These are phyloP conservation scores for Hypholoma sublateritium DNA, from an alignment of 768 basidiomycete species.

Conservation along the genomic window DNA sequence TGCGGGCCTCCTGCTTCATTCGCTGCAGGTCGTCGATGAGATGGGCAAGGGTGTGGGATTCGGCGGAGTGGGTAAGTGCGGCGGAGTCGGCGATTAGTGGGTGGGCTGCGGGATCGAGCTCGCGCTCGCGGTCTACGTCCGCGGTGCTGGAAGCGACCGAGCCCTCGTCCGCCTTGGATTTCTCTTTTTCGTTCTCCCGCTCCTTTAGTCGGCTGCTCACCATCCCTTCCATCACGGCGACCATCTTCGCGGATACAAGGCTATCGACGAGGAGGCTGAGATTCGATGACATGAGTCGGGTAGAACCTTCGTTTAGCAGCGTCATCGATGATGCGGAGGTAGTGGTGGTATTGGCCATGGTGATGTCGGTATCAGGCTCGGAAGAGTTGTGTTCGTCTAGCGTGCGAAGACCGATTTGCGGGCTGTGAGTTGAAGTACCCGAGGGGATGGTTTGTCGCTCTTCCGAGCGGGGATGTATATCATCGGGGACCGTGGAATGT, in stretches of 20 bases:
- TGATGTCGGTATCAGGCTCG: conserved; percentile 17
- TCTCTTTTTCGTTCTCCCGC: conserved; percentile 1
- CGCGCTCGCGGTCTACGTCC: not conserved
- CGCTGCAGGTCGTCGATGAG: conserved; percentile 21
- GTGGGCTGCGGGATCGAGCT: not conserved
- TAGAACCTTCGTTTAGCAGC: not conserved
- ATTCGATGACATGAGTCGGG: conserved; percentile 12
- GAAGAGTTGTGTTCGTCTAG: conserved; percentile 7
- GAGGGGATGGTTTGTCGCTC: not conserved
- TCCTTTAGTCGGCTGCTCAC: conserved; percentile 4
- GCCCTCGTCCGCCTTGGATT: conserved; percentile 3
- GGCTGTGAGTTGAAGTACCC: not conserved
- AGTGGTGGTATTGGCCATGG: not conserved
- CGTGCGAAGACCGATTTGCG: not conserved
- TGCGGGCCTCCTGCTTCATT: conserved; percentile 17
- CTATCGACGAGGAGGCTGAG: conserved; percentile 20
- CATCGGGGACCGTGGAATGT: too few relatives aligned
- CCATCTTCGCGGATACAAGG: conserved; percentile 21
- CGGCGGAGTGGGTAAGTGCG: not conserved
- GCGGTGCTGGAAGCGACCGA: not conserved
- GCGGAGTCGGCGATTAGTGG: not conserved
- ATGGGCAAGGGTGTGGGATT: conserved; percentile 8
- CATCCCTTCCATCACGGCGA: conserved; percentile 18
- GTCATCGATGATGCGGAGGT: not conserved
- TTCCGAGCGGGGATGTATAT: too few relatives aligned